Evolutionary conservation across 140 eudicot genomes (phyloP), one percentile per base, ranked within the genome.

Genomic region (Erigeron philadelphicus): DNA sequence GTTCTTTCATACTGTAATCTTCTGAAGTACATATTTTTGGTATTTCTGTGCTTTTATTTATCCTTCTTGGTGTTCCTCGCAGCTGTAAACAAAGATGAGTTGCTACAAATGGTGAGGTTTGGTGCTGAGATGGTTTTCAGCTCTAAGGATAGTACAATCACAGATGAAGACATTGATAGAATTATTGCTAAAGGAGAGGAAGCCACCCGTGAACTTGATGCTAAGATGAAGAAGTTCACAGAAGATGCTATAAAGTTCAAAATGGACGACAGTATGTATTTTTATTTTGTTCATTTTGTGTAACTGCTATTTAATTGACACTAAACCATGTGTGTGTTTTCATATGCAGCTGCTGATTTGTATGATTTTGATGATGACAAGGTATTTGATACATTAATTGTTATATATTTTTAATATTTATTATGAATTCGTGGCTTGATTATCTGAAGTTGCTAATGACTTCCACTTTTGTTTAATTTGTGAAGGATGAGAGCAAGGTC

Each of bases 61-160:
- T 62, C 25, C 54, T 45, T 53, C 53, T 43, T 44, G 5, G 17
- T 64, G 5, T 44, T 0, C 17, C 59, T 3, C 79, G 69, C 90
- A 94, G 99, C 97, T 79, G 99, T 94, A 52, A 94, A 94, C 87
- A 94, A 94, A 81, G 99, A 94, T 77, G 99, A 94, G 75, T 77
- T 94, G 71, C 82, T 94, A 58, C 99, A 94, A 78, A 94, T 94
- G 99, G 99, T 94, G 84, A 87, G 99, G 68, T 94, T 84, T 82
- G 99, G 99, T 70, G 99, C 99, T 53, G 99, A 94, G 77, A 94
- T 94, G 99, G 99, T 94, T 49, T 94, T 94, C 79, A 89, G 97
- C 58, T 89, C 97, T 31, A 90, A 90, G 75, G 99, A 94, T 67
- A 94, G 99, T 83, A 94, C 99, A 62, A 94, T 94, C 67, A 94